Evolutionary conservation across 805 yeast species (phyloP).

Genomic region (Torulaspora delbrueckii): DNA sequence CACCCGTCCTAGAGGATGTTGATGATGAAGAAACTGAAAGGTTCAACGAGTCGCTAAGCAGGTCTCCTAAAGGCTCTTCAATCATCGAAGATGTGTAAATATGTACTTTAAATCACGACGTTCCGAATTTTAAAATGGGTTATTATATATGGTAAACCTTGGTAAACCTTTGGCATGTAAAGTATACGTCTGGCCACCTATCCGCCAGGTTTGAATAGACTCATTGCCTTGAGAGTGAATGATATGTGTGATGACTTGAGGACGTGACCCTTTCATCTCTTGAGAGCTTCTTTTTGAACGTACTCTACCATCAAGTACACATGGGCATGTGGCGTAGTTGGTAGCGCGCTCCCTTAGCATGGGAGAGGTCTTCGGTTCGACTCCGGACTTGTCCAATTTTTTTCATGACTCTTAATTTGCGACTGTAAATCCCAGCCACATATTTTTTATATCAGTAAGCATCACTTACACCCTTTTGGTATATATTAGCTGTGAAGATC

Average conservation of each 20-base stretch:
- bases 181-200: too few species aligned
- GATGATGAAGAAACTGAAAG: slow-evolving; percentile 34
- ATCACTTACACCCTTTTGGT: neutral
- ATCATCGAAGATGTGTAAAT: slow-evolving; percentile 29
- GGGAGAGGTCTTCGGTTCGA: slow-evolving; percentile 79
- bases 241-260: too few species aligned
- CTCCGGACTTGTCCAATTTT: slow-evolving; percentile 65
- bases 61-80: slow-evolving; percentile 26
- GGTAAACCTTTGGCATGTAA: too few species aligned
- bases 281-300: too few species aligned
- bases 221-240: too few species aligned
- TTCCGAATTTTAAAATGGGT: neutral
- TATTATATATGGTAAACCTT: too few species aligned
- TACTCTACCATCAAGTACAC: neutral
- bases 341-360: slow-evolving; percentile 80
- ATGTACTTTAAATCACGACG: neutral
- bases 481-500: neutral
- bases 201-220: too few species aligned
- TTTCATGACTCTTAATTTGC: slow-evolving; percentile 4
- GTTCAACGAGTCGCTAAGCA: slow-evolving; percentile 23
- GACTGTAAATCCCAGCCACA: neutral
- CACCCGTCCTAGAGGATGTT: slow-evolving; percentile 32
- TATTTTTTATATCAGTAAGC: neutral
- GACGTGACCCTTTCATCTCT: too few species aligned
- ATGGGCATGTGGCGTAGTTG: slow-evolving; percentile 79